Evolutionary conservation across 2,329 filamentous ascomycete genomes (phyloP).

Genomic region (Cytospora mali): DNA sequence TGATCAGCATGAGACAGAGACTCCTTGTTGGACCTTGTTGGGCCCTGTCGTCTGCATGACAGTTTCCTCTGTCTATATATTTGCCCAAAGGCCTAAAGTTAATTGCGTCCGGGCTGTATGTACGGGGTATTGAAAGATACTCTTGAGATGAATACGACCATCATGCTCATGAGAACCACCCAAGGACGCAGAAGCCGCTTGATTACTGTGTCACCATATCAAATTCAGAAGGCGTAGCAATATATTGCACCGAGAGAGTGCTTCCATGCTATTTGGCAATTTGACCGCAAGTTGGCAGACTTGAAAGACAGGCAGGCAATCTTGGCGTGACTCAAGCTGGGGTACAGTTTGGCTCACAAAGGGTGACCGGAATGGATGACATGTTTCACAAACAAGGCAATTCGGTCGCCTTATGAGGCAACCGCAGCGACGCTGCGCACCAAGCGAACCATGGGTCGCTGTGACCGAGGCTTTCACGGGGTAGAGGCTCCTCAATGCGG

Average conservation of each 20-base stretch:
- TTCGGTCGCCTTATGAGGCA: constrained; percentile 22
- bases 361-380: constrained; percentile 11
- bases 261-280: background rate
- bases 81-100: constrained; percentile 1
- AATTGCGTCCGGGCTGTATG: background rate
- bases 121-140: background rate
- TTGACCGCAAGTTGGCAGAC: background rate
- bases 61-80: background rate
- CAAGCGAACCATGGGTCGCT: constrained; percentile 10
- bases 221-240: background rate
- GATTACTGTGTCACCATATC: background rate
- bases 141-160: background rate
- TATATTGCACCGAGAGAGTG: background rate
- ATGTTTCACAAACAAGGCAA: constrained; percentile 11
- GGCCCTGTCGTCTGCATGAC: background rate
- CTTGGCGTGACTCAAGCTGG: background rate
- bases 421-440: constrained; percentile 5
- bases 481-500: background rate
- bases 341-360: background rate
- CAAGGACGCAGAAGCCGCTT: background rate
- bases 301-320: background rate
- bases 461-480: constrained; percentile 4
- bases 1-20: background rate
- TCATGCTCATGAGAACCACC: background rate
- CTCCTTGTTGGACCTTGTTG: background rate